Conservation (phyloP, 2,329 filamentous ascomycete species). For the Eutypella sp. region DNA sequence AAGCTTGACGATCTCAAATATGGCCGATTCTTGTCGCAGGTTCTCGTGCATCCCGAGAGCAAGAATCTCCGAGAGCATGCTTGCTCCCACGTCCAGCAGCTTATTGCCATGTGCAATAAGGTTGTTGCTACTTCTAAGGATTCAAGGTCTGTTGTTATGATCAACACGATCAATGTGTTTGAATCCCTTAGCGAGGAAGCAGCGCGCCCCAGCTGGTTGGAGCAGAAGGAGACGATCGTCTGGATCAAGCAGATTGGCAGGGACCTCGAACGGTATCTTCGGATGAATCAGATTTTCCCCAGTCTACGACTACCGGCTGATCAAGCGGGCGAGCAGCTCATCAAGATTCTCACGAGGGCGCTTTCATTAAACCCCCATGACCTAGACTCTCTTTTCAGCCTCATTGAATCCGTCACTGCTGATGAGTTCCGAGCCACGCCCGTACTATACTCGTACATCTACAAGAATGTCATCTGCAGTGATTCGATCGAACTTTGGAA, state of each 20-base stretch:
- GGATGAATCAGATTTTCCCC: constrained; percentile 63
- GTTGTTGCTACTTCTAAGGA: constrained; percentile 62
- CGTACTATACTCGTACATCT: constrained; percentile 75
- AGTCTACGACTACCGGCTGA: constrained; percentile 77
- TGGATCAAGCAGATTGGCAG: constrained; percentile 66
- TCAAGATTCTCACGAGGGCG: constrained; percentile 78
- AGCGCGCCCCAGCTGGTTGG: constrained; percentile 66
- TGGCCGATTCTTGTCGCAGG: constrained; percentile 85
- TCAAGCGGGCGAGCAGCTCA: constrained; percentile 83
- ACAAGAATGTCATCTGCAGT: constrained; percentile 75
- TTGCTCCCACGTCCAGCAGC: constrained; percentile 64
- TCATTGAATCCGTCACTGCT: constrained; percentile 78
- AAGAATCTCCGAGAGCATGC: constrained; percentile 69
- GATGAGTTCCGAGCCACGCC: constrained; percentile 77
- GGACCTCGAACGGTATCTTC: constrained; percentile 71
- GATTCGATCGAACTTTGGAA: constrained; percentile 84
- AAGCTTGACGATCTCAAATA: constrained; percentile 81
- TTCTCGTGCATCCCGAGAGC: constrained; percentile 72
- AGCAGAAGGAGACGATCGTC: constrained; percentile 54
- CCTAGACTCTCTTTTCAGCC: constrained; percentile 75
- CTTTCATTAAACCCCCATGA: constrained; percentile 70
- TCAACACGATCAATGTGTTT: constrained; percentile 84
- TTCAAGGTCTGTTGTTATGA: constrained; percentile 61
- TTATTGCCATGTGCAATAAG: constrained; percentile 65
- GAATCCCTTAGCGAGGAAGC: constrained; percentile 69